Evolutionary conservation across 805 yeast genomes (phyloP), one percentile per base, ranked within the genome.

Genomic region (Cyberlindnera americana): DNA sequence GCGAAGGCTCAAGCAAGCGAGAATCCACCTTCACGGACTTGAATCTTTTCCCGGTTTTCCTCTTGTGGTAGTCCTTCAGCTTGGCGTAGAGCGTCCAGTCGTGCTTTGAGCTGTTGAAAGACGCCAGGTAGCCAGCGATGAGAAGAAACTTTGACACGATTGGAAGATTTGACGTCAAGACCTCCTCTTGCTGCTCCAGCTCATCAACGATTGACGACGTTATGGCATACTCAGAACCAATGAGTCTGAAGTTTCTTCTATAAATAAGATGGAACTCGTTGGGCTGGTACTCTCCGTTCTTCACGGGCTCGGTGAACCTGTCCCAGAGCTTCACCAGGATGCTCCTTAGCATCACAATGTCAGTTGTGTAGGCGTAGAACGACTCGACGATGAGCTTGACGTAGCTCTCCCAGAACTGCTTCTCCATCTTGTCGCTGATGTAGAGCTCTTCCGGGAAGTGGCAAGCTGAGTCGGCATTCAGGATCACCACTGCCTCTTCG

Each of bases 41-140:
- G 5, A 65, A 54, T 37, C 72, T 61, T 10, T 67, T 68, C 0
- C 64, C 37, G 69, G 61, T 26, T 61, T 53, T 44, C 52, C 56
- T 34, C 52, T 56, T 49, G 16, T 68, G 65, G 15, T 70, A 66
- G 12, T 72, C 76, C 46, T 69, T 75, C 31, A 83, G 65, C 44
- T 72, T 77, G 23, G 96, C 82, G 53, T 86, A 90, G 38, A 75
- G 66, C 37, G 77, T 73, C 52, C 79, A 64, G 59, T 89, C 97
- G 53, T 73, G 73, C 44, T 77, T 74, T 2, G 82, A 78, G 22
- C 82, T 84, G 40, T 78, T 76, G 54, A 75, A 84, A 0, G 96
- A 87, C 1, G 95, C 95, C 34, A 89, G 63, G 57, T 83, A 90
- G 1, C 95, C 81, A 1, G 96, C 87, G 23, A 88, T 72, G 13